Conservation (phyloP, 1,139 yeast genomes). For the Geotrichum fermentans region DNA sequence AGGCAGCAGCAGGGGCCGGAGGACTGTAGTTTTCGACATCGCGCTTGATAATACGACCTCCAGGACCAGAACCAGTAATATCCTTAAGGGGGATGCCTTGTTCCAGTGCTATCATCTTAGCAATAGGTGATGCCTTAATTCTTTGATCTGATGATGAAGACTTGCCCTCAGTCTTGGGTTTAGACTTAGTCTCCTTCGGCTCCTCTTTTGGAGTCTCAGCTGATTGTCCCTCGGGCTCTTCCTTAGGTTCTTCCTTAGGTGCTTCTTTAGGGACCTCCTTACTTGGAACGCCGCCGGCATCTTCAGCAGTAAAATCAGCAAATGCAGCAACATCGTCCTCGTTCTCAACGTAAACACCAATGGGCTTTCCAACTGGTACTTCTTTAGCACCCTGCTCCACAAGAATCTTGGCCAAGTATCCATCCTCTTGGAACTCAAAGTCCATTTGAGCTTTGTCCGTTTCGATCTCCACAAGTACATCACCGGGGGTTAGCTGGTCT, state of each 20-base stretch:
- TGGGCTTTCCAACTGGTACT: conserved; percentile 88
- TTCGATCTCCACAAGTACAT: conserved; percentile 91
- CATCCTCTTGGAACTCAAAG: conserved; percentile 98
- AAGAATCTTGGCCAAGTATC: conserved; percentile 85
- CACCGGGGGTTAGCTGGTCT: conserved; percentile 76
- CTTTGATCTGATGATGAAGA: conserved; percentile 51
- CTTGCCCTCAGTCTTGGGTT: no score
- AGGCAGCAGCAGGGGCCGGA: conserved; percentile 40
- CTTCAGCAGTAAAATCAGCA: conserved; percentile 75
- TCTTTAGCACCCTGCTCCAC: conserved; percentile 85
- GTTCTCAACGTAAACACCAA: conserved; percentile 94
- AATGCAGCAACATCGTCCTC: conserved; percentile 81
- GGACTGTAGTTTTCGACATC: conserved; percentile 70
- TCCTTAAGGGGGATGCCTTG: conserved; percentile 82
- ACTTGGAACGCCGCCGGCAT: conserved; percentile 59
- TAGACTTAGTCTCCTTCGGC: no score
- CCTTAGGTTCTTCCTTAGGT: conserved; percentile 22
- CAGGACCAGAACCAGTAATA: conserved; percentile 89
- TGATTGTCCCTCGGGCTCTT: conserved; percentile 34
- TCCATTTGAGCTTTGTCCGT: conserved; percentile 99
- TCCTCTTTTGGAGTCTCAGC: no score
- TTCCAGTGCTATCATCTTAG: conserved; percentile 89
- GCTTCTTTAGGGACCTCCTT: not conserved
- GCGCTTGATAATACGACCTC: conserved; percentile 85
- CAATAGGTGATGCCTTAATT: conserved; percentile 91